phyloP scores from a whole-genome alignment of 768 basidiomycete genomes.

The Serendipita indica region DNA sequence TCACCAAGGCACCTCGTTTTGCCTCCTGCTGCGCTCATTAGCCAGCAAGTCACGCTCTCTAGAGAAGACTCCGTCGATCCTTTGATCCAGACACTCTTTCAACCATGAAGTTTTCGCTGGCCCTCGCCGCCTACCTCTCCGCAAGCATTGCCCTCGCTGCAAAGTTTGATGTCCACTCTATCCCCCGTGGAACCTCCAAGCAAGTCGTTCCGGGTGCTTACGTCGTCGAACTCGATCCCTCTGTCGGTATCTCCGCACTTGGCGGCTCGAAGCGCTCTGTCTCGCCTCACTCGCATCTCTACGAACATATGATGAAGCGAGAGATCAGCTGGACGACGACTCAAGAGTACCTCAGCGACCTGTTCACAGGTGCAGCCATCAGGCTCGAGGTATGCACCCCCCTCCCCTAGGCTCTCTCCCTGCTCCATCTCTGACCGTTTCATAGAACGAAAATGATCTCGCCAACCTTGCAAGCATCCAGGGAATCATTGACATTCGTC shows the following conservation, averaged over 20 bases:
- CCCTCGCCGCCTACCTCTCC: neutral
- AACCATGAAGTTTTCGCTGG: slow-evolving; percentile 1
- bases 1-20: too few species aligned
- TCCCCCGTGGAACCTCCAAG: slow-evolving; percentile 7
- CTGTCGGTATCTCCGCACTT: neutral
- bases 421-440: neutral
- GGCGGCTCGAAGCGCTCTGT: neutral
- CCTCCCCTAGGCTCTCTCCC: slow-evolving; percentile 11
- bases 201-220: slow-evolving; percentile 20
- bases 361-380: slow-evolving; percentile 23
- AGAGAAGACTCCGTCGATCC: neutral
- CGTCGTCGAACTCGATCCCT: slow-evolving; percentile 14
- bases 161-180: neutral
- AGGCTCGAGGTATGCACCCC: slow-evolving; percentile 15
- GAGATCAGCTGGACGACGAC: slow-evolving; percentile 18
- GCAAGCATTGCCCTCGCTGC: neutral
- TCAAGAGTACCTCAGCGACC: slow-evolving; percentile 18
- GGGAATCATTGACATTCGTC: slow-evolving; percentile 20
- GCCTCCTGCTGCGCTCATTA: neutral
- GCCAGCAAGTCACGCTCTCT: slow-evolving; percentile 8
- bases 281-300: slow-evolving; percentile 19
- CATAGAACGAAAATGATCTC: slow-evolving; percentile 14
- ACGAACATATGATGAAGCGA: slow-evolving; percentile 15
- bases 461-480: slow-evolving; percentile 16
- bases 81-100: slow-evolving; percentile 1